Evolutionary conservation across 768 basidiomycete species (phyloP).

Genomic region (Stropharia rugosoannulata): DNA sequence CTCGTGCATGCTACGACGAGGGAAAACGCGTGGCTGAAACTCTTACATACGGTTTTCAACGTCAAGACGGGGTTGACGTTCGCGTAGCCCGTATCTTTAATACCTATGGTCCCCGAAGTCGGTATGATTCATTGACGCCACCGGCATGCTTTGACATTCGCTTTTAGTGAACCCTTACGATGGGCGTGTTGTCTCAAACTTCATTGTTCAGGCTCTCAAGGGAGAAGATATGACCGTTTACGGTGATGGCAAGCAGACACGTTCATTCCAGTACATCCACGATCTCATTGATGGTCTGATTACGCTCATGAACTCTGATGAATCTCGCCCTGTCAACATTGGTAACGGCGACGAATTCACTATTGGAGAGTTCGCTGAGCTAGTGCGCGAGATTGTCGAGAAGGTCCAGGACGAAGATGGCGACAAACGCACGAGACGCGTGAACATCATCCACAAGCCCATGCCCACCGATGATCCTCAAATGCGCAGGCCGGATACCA

Average conservation of each 20-base stretch:
- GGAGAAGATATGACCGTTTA: constrained; percentile 98
- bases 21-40: constrained; percentile 99
- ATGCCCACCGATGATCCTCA: constrained; percentile 95
- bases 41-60: constrained; percentile 92
- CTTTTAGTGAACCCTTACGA: constrained; percentile 89
- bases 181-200: constrained; percentile 98
- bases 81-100: constrained; percentile 99
- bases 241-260: constrained; percentile 90
- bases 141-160: constrained; percentile 20
- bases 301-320: constrained; percentile 91
- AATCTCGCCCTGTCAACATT: constrained; percentile 94
- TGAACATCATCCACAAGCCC: constrained; percentile 73
- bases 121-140: constrained; percentile 21
- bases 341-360: constrained; percentile 96
- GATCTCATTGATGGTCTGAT: constrained; percentile 95
- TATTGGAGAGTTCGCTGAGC: constrained; percentile 90
- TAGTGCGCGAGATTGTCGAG: constrained; percentile 90
- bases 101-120: constrained; percentile 87
- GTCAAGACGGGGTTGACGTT: constrained; percentile 94
- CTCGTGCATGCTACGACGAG: constrained; percentile 99
- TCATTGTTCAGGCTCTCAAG: constrained; percentile 95
- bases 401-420: constrained; percentile 90
- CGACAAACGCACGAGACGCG: constrained; percentile 43
- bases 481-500: constrained; percentile 90
- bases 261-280: constrained; percentile 98